These are phyloP conservation scores for Umbelopsis ramanniana DNA, from an alignment of 192 early-diverging fungal genomes.

Conservation along the genomic window DNA sequence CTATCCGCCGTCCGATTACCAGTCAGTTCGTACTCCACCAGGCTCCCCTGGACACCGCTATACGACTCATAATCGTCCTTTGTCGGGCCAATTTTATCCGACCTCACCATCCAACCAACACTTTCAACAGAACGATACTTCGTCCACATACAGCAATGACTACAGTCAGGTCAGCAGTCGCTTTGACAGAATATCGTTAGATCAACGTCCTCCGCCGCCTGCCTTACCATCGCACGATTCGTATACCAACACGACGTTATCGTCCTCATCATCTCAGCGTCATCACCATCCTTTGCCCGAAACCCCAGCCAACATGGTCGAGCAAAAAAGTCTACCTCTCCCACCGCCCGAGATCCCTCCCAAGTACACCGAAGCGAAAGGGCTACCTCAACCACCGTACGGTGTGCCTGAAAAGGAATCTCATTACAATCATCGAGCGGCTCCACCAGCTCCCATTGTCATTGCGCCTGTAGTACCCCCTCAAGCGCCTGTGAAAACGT, in stretches of 20 bases:
- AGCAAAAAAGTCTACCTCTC: not conserved
- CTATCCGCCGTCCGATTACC: constrained; percentile 1
- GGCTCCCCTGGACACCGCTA: not conserved
- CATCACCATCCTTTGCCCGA: constrained; percentile 9
- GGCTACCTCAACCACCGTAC: not conserved
- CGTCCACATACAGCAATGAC: not conserved
- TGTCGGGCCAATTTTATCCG: constrained; percentile 17
- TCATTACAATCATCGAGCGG: not conserved
- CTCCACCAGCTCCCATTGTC: constrained; percentile 9
- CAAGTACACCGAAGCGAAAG: not conserved
- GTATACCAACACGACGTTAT: not conserved
- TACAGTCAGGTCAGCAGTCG: not conserved
- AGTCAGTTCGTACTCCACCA: not conserved
- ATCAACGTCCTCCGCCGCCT: not conserved
- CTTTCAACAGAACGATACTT: not conserved
- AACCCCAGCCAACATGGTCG: not conserved
- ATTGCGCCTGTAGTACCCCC: not conserved
- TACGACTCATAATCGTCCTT: not conserved
- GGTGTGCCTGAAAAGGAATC: not conserved
- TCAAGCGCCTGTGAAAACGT: not conserved
- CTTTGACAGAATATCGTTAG: constrained; percentile 1
- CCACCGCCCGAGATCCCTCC: not conserved
- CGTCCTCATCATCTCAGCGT: not conserved
- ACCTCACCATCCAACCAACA: not conserved
- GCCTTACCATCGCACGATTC: not conserved